Base-by-base conservation (phyloP, 163 green algal genomes). In the Chlamydomonas reinhardtii region DNA sequence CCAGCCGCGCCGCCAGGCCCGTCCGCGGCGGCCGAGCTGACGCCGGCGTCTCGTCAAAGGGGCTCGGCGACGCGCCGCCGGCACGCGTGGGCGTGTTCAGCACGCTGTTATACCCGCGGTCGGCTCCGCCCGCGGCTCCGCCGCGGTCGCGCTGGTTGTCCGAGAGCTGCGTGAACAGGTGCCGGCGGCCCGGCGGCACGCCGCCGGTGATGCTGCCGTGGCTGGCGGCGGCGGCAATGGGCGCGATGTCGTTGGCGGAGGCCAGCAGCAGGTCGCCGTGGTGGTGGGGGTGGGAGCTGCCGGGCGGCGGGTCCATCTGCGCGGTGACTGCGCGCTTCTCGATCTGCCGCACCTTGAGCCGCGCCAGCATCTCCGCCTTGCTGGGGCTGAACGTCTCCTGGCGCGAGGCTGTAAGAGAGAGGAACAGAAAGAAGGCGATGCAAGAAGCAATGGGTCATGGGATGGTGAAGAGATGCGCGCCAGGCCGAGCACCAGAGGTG, bases 331-430 rank as follows among this genome's bases (percentile, higher is more conserved):
- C 84, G 54, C 94, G 89, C 66, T 93, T 93, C 86, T 96, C 92
- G 8, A 93, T 88, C 85, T 96, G 91, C 54, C 92, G 83, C 61
- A 85, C 86, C 71, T 96, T 96, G 29, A 96, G 78, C n/a, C 89
- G 85, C n/a, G 87, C 90, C 70, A 96, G 78, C 43, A 91, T 89
- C 74, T 92, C 90, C 11, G 70, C 89, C 73, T 92, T 92, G 86
- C 73, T 92, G 2, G 91, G 92, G 64, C 91, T 94, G 22, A 91
- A 83, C 2, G 91, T 92, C 68, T 93, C 89, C 43, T 89, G 83
- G 39, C 75, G 69, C 1, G 43, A 74, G 20, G 34, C 76, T 84
- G 76, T 8, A 8, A 17, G 12, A 8, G 5, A 48, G n/a, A n/a
- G n/a, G n/a, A n/a, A n/a, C n/a, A n/a, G n/a, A n/a, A n/a, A n/a